Conservation (phyloP, 1,284 basidiomycete species). For the Rhodotorula sp. region DNA sequence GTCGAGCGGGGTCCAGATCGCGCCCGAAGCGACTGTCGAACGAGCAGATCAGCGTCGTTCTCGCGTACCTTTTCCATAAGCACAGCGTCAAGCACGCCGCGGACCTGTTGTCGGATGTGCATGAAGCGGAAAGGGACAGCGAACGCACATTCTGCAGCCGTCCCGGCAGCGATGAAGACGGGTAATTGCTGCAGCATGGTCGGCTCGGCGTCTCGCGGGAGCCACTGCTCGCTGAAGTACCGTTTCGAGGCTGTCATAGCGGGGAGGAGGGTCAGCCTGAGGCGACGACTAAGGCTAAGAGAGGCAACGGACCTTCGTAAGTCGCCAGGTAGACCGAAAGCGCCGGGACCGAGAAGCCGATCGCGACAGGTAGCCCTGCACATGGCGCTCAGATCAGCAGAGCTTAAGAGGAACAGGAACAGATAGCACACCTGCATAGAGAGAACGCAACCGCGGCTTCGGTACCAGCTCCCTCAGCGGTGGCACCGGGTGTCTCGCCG, state of each 20-base stretch:
- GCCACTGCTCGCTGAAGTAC: constrained; percentile 29
- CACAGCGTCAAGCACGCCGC: not conserved
- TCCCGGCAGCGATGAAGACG: constrained; percentile 41
- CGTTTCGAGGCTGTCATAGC: constrained; percentile 30
- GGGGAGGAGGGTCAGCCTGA: not conserved
- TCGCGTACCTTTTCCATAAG: no score
- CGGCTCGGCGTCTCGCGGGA: constrained; percentile 35
- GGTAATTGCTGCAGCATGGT: constrained; percentile 41
- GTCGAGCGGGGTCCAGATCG: constrained; percentile 45
- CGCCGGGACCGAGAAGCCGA: constrained; percentile 43
- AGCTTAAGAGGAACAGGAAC: fast-evolving
- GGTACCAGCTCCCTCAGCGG: constrained; percentile 38
- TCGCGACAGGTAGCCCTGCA: constrained; percentile 43
- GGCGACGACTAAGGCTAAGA: not conserved
- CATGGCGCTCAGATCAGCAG: not conserved
- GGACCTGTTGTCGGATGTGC: not conserved
- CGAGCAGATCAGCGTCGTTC: not conserved
- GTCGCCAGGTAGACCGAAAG: constrained; percentile 41
- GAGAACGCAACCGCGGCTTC: constrained; percentile 24
- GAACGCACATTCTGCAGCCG: constrained; percentile 40
- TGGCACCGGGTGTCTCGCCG: constrained; percentile 39
- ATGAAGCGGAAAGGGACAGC: not conserved
- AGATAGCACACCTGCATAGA: constrained; percentile 35
- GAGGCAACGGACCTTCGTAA: constrained; percentile 38
- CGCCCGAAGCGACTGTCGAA: constrained; percentile 40